Conservation (phyloP, 805 yeast species). For the Candida boleticola region DNA sequence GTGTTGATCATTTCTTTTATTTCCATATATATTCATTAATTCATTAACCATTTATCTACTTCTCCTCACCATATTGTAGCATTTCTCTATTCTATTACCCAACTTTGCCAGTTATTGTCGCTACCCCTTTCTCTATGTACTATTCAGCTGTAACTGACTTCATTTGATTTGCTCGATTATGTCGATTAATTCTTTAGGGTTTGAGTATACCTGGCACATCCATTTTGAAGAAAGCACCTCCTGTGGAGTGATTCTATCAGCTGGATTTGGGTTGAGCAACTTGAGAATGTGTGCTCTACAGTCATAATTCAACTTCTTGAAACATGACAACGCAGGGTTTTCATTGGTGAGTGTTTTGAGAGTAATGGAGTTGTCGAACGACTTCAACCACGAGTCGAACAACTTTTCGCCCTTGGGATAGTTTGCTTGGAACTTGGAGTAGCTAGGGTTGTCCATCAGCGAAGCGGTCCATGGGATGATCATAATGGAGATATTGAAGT, state of each 20-base stretch:
- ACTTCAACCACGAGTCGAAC: slow-evolving; percentile 20
- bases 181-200: slow-evolving; percentile 31
- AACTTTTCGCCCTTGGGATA: slow-evolving; percentile 26
- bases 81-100: too few relatives aligned
- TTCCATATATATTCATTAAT: too few relatives aligned
- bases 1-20: too few relatives aligned
- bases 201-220: slow-evolving; percentile 39
- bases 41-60: too few relatives aligned
- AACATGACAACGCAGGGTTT: slow-evolving; percentile 34
- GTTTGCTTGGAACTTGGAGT: slow-evolving; percentile 19
- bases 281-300: slow-evolving; percentile 30
- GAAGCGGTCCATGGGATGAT: slow-evolving; percentile 50
- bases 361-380: slow-evolving; percentile 4
- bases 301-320: slow-evolving; percentile 38
- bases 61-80: too few relatives aligned
- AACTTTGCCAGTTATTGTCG: too few relatives aligned
- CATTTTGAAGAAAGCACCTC: slow-evolving; percentile 31
- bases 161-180: slow-evolving; percentile 3
- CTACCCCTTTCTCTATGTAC: neutral
- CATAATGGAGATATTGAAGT: slow-evolving; percentile 44
- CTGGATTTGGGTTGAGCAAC: slow-evolving; percentile 32
- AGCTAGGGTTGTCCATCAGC: slow-evolving; percentile 19
- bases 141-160: neutral
- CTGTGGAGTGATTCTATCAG: slow-evolving; percentile 21
- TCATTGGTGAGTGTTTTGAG: slow-evolving; percentile 1